These are phyloP conservation scores for Suillus plorans DNA, from an alignment of 768 basidiomycete genomes.

Conservation along the genomic window DNA sequence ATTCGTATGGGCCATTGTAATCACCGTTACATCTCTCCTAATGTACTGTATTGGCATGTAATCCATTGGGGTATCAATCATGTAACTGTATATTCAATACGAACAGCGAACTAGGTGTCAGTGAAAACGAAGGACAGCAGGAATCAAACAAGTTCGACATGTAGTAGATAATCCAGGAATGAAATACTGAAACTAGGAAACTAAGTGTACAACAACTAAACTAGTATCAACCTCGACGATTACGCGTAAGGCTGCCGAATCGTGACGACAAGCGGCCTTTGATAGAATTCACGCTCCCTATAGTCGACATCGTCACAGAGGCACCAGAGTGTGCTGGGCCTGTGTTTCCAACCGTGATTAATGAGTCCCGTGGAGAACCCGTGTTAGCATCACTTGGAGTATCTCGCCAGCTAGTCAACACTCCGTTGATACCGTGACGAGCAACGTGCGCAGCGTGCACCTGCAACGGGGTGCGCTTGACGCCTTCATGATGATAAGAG, in stretches of 20 bases:
- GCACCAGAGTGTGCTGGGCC: constrained; percentile 46
- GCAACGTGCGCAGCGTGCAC: constrained; percentile 79
- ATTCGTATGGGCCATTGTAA: constrained; percentile 12
- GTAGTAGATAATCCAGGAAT: neutral
- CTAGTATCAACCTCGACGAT: constrained; percentile 35
- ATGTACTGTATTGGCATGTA: constrained; percentile 16
- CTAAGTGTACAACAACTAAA: constrained; percentile 15
- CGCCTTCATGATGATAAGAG: constrained; percentile 16
- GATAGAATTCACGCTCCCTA: constrained; percentile 64
- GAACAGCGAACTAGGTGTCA: neutral
- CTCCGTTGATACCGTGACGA: constrained; percentile 79
- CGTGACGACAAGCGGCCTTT: constrained; percentile 69
- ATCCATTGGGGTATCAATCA: constrained; percentile 17
- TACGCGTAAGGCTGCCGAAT: constrained; percentile 67
- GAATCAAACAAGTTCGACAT: neutral
- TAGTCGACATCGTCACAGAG: constrained; percentile 62
- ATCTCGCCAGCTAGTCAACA: constrained; percentile 76
- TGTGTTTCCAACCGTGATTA: constrained; percentile 65
- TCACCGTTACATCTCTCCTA: constrained; percentile 9
- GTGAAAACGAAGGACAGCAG: neutral
- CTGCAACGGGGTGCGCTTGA: constrained; percentile 74
- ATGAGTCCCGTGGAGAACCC: constrained; percentile 70
- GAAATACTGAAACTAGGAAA: constrained; percentile 9
- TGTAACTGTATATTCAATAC: constrained; percentile 10
- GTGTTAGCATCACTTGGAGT: constrained; percentile 38